phyloP scores from a whole-genome alignment of 2,329 filamentous ascomycete species.

The Venturia nashicola region DNA sequence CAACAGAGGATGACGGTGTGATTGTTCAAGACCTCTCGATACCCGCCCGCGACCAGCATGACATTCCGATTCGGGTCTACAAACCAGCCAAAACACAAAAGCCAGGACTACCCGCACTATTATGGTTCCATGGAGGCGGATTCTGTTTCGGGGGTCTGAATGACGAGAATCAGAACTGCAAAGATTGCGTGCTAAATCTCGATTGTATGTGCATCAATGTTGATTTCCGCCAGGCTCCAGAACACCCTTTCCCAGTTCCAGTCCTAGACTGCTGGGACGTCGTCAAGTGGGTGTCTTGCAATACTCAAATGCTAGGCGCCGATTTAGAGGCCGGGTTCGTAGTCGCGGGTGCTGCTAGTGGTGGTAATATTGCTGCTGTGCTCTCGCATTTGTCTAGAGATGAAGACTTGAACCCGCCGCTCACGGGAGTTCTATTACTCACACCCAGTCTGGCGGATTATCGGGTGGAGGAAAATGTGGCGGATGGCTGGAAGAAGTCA shows the following conservation, averaged over 20 bases:
- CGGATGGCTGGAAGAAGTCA: too few relatives aligned
- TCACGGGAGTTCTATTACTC: not conserved
- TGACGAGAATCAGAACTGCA: not conserved
- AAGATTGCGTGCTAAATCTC: not conserved
- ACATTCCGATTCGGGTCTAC: too few relatives aligned
- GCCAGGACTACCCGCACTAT: too few relatives aligned
- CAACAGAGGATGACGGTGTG: too few relatives aligned
- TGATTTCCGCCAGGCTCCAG: not conserved
- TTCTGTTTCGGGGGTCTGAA: not conserved
- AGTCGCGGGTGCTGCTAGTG: not conserved
- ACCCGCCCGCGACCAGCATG: too few relatives aligned
- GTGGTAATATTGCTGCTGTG: not conserved
- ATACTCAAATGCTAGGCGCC: not conserved
- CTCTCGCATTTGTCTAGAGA: not conserved
- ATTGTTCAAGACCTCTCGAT: too few relatives aligned
- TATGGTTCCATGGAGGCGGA: not conserved
- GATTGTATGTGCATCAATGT: not conserved
- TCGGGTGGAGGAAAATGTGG: too few relatives aligned
- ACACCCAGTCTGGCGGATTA: not conserved
- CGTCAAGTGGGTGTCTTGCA: not conserved
- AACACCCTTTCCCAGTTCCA: not conserved
- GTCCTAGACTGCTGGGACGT: not conserved
- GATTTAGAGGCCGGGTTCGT: not conserved
- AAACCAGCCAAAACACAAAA: too few relatives aligned
- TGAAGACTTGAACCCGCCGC: not conserved